phyloP scores from a whole-genome alignment of 2,329 filamentous ascomycete species.

The Diplodia intermedia region DNA sequence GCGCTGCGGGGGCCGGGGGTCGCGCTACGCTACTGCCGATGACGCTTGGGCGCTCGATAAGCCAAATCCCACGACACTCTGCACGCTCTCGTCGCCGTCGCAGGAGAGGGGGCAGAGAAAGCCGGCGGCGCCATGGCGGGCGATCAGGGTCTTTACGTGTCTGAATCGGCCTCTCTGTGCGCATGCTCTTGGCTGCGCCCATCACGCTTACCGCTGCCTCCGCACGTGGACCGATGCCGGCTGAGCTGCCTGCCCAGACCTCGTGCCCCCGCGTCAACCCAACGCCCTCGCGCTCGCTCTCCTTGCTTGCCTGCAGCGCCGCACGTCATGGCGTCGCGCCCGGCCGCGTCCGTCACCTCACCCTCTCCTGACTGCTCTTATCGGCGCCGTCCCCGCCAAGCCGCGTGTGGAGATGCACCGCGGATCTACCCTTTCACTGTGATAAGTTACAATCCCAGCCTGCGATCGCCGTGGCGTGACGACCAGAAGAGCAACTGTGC shows the following conservation, averaged over 20 bases:
- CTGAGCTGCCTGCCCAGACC: constrained; percentile 9
- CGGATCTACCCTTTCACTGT: constrained; percentile 28
- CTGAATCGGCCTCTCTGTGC: constrained; percentile 5
- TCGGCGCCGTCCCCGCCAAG: constrained; percentile 1
- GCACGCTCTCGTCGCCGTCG: background rate
- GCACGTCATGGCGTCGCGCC: constrained; percentile 20
- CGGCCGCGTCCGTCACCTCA: constrained; percentile 17
- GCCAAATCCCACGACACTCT: constrained; percentile 7
- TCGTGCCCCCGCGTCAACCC: background rate
- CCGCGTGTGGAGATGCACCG: constrained; percentile 16
- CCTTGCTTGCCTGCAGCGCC: constrained; percentile 1
- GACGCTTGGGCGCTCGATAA: constrained; percentile 30
- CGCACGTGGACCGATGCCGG: constrained; percentile 27
- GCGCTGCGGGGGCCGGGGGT: constrained; percentile 19
- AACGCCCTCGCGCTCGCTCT: constrained; percentile 2
- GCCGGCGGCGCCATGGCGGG: constrained; percentile 11
- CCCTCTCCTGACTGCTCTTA: constrained; percentile 25
- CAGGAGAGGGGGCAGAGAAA: background rate
- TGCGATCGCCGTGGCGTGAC: constrained; percentile 22
- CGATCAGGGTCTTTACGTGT: constrained; percentile 27
- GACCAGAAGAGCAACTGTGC: constrained; percentile 19
- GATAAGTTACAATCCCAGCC: constrained; percentile 14
- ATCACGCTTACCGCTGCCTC: constrained; percentile 24
- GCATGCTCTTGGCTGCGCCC: constrained; percentile 1
- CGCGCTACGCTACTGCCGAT: constrained; percentile 12